Evolutionary conservation across 2,329 filamentous ascomycete genomes (phyloP), one percentile per base, ranked within the genome.

Genomic region (Hypoxylon sp.): DNA sequence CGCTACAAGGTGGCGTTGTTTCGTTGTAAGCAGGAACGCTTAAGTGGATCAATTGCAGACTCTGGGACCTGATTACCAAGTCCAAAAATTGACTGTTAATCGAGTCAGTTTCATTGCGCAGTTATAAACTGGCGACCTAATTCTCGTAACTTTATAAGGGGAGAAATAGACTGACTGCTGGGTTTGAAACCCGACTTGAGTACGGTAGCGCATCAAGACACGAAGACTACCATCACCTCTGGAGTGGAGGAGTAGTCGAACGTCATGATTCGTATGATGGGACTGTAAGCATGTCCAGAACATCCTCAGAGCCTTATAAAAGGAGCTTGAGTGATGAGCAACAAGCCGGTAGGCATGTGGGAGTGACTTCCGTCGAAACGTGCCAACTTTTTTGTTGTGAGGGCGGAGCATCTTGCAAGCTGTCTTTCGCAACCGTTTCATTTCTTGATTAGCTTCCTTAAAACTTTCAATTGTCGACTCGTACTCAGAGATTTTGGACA

Each of bases 241-340:
- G 11, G 39, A 44, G 8, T 44, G 39, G 17, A 44, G 17, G 22
- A 44, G 39, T 11, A 44, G 39, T 22, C 39, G 39, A 22, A 44
- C 39, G 17, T 22, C 39, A 44, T 44, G 39, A 19, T 44, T 44
- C 8, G 39, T 44, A 44, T 44, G 39, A 8, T 44, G 39, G 19
- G 39, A 44, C 14, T 44, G 39, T 44, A 44, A 22, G 39, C 39
- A 44, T 22, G 39, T 44, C 39, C 39, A 44, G 17, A 44, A 44
- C 17, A 22, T 44, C 5, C 39, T 44, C 3, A 44, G 8, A 3
- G 39, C 39, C 39, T 44, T 19, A 11, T 22, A 44, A 10, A 44
- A 44, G 39, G 39, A 44, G 9, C 39, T 44, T 22, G 39, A 44
- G 22, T 44, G 39, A 44, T 22, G 39, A 22, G 39, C 39, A 9